Percentiles rank a stretch among this genome's conserved stretches.
Conservation (phyloP, 78 protist genomes). For the Tieghemostelium lacteum region DNA sequence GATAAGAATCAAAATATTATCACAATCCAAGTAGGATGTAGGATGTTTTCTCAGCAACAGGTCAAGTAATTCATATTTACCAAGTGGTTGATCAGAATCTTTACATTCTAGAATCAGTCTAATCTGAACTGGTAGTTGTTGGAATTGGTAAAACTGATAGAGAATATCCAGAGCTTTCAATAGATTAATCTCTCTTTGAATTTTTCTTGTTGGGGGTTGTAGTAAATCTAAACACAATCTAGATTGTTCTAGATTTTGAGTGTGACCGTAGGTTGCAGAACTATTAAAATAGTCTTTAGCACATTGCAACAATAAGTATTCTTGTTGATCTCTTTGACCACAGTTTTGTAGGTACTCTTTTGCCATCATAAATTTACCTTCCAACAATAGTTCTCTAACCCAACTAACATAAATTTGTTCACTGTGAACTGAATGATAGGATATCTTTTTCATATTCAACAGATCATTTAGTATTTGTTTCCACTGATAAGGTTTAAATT, state of each 20-base stretch:
- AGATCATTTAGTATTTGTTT: slow-evolving; percentile 9
- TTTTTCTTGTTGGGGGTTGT: slow-evolving; percentile 71
- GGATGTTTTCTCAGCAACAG: neutral
- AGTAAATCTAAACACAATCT: slow-evolving; percentile 39
- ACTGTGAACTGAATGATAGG: neutral
- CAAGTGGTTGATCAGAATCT: neutral
- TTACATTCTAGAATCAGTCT: slow-evolving; percentile 44
- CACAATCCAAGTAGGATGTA: slow-evolving; percentile 13
- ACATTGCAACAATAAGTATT: slow-evolving; percentile 16
- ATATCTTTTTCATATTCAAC: slow-evolving; percentile 1
- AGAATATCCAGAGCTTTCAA: slow-evolving; percentile 48
- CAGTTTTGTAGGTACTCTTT: slow-evolving; percentile 42
- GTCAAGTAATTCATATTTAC: slow-evolving; percentile 55
- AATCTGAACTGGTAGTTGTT: slow-evolving; percentile 47
- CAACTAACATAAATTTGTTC: slow-evolving; percentile 5
- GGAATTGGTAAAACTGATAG: slow-evolving; percentile 8
- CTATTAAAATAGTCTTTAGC: slow-evolving; percentile 55
- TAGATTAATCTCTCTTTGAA: slow-evolving; percentile 28
- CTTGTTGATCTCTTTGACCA: slow-evolving; percentile 38
- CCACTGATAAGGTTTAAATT: slow-evolving; percentile 1
- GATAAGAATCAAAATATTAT: slow-evolving; percentile 1
- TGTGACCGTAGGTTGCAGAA: slow-evolving; percentile 8
- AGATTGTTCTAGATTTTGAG: slow-evolving; percentile 32
- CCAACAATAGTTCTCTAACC: slow-evolving; percentile 26
- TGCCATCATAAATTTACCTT: slow-evolving; percentile 20